phyloP scores from a whole-genome alignment of 169 alveolate genomes.

The Eimeria necatrix region DNA sequence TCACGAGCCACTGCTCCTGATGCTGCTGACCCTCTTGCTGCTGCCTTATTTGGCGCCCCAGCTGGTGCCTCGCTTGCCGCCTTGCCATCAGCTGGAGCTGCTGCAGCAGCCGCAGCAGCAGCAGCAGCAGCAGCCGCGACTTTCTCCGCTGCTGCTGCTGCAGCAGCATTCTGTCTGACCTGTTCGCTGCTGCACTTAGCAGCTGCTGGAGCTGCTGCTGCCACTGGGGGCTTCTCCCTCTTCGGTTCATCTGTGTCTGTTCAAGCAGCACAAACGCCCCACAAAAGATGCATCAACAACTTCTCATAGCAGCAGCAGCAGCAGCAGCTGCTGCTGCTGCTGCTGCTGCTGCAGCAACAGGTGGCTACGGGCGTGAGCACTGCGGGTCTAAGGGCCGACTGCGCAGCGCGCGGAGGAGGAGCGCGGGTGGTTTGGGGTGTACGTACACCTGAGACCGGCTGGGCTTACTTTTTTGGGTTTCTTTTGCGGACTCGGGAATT shows the following conservation, averaged over 20 bases:
- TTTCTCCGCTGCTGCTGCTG: not conserved
- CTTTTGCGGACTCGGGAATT: not conserved
- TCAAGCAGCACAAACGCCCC: not conserved
- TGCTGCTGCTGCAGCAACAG: too few species aligned
- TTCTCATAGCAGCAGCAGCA: too few species aligned
- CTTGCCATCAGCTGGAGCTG: not conserved
- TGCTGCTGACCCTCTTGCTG: not conserved
- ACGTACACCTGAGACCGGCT: too few species aligned
- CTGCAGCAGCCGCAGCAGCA: not conserved
- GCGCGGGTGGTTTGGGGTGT: too few species aligned
- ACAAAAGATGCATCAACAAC: not conserved
- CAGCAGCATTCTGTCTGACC: not conserved
- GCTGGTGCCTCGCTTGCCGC: not conserved
- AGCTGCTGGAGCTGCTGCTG: not conserved
- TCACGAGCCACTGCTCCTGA: not conserved
- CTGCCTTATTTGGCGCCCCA: not conserved
- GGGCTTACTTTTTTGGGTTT: not conserved
- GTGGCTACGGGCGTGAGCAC: too few species aligned
- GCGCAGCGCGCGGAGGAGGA: too few species aligned
- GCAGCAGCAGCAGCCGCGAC: not conserved
- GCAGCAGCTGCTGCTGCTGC: not conserved
- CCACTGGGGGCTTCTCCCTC: not conserved
- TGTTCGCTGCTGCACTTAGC: not conserved
- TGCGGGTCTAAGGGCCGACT: too few species aligned
- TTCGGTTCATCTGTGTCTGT: not conserved